These are phyloP conservation scores for Clathrospora elynae DNA, from an alignment of 2,329 filamentous ascomycete species.

Conservation along the genomic window DNA sequence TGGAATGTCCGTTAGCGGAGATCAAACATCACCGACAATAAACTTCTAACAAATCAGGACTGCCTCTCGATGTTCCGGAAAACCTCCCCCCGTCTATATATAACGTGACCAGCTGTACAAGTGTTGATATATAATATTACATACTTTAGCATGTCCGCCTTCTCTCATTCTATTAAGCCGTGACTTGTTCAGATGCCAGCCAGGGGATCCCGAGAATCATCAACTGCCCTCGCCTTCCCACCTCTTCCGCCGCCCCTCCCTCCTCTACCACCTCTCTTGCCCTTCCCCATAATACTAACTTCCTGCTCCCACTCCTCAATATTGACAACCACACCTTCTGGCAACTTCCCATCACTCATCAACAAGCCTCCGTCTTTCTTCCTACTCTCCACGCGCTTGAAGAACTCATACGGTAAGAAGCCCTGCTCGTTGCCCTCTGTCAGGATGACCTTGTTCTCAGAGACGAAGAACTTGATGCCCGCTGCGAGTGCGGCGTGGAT, in stretches of 20 bases:
- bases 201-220: conserved; percentile 31
- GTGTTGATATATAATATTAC: too few relatives aligned
- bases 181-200: conserved; percentile 22
- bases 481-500: conserved; percentile 66
- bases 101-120: too few relatives aligned
- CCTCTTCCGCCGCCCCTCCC: conserved; percentile 25
- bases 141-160: too few relatives aligned
- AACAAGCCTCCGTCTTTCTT: conserved; percentile 66
- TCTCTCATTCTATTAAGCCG: background rate
- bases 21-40: too few relatives aligned
- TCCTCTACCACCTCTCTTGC: conserved; percentile 30
- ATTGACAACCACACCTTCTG: conserved; percentile 45
- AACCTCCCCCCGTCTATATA: too few relatives aligned
- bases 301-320: conserved; percentile 46
- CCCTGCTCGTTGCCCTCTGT: conserved; percentile 56
- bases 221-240: conserved; percentile 29
- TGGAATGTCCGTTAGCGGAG: too few relatives aligned
- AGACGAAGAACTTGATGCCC: conserved; percentile 72
- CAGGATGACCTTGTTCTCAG: conserved; percentile 57
- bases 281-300: conserved; percentile 27
- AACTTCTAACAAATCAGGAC: too few relatives aligned
- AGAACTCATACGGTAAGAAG: conserved; percentile 56
- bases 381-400: conserved; percentile 71
- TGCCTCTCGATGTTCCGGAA: too few relatives aligned
- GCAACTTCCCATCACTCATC: conserved; percentile 70